phyloP scores from a whole-genome alignment of 805 yeast species.

The Lipomyces sp. region DNA sequence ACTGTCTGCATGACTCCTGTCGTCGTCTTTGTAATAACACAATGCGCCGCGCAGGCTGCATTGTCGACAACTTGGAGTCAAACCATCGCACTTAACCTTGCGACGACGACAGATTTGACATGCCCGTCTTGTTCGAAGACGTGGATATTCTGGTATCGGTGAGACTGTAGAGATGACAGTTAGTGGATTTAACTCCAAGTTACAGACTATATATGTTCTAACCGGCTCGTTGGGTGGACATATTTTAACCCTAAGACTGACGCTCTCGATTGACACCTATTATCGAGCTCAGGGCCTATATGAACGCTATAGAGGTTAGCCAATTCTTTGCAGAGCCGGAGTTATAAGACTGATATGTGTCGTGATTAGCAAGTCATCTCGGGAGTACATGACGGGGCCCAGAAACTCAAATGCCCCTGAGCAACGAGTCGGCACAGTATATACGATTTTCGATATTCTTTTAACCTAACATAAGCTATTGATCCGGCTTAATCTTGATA shows the following conservation, averaged over 20 bases:
- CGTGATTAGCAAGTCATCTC: no score
- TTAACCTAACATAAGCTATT: no score
- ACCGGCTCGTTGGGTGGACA: neutral
- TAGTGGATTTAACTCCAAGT: neutral
- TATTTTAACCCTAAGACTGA: neutral
- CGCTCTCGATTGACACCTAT: no score
- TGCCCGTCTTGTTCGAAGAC: slow-evolving; percentile 35
- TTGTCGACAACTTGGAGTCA: slow-evolving; percentile 32
- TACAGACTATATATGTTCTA: neutral
- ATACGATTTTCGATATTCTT: no score
- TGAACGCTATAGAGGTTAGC: no score
- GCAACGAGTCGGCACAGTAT: no score
- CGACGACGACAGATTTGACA: slow-evolving; percentile 35
- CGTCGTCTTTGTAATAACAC: slow-evolving; percentile 35
- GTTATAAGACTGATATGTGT: no score
- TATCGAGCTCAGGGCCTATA: no score
- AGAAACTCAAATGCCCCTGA: no score
- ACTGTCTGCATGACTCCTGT: neutral
- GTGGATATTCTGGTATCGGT: slow-evolving; percentile 37
- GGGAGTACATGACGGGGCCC: no score
- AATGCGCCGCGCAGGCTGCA: slow-evolving; percentile 33
- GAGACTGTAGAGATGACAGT: slow-evolving; percentile 20
- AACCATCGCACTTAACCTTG: slow-evolving; percentile 37
- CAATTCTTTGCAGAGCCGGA: no score
- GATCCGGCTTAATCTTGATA: no score